These are phyloP conservation scores for Arbutus unedo DNA, from an alignment of 148 eudicot species.

Conservation along the genomic window DNA sequence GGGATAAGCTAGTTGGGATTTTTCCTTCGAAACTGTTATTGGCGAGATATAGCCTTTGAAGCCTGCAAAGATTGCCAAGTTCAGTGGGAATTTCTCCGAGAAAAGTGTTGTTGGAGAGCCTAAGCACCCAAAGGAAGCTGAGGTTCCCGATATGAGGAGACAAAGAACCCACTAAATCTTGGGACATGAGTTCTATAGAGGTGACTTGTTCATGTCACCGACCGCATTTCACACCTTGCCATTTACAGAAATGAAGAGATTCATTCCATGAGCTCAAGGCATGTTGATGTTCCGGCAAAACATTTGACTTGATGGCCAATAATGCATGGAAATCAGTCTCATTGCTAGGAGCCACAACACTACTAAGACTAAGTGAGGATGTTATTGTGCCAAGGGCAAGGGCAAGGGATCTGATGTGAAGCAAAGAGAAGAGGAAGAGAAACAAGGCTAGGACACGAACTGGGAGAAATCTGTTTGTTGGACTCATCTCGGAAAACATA, in stretches of 20 bases:
- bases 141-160: not conserved
- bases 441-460: not conserved
- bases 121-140: not conserved
- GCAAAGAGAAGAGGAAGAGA: not conserved
- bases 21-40: not conserved
- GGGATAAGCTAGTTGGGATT: not conserved
- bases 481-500: not conserved
- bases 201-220: not conserved
- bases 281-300: not conserved
- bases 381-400: not conserved
- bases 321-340: not conserved
- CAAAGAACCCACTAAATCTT: not conserved
- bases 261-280: not conserved
- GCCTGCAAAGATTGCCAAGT: not conserved
- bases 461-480: not conserved
- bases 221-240: not conserved
- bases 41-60: not conserved
- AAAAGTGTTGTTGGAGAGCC: not conserved
- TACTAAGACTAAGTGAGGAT: not conserved
- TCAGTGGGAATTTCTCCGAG: not conserved
- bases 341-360: not conserved
- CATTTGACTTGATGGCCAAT: not conserved
- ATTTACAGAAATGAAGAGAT: not conserved
- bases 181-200: not conserved
- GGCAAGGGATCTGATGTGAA: not conserved